Evolutionary conservation across 1,284 basidiomycete genomes (phyloP).

Genomic region (Porogramme epimiltina): DNA sequence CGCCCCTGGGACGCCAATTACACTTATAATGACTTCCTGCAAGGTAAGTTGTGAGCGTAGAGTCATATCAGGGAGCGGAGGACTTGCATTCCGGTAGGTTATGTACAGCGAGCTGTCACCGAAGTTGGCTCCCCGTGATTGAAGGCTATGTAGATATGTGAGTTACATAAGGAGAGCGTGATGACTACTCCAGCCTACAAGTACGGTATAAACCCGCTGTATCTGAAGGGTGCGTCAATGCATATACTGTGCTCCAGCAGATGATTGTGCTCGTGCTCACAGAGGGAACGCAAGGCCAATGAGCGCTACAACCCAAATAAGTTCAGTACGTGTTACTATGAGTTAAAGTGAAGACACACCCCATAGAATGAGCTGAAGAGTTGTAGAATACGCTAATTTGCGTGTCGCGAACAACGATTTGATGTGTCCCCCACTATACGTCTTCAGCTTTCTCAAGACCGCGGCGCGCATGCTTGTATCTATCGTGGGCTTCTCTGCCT

Average conservation of each 20-base stretch:
- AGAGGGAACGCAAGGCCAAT: conserved; percentile 78
- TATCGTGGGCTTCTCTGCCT: neutral
- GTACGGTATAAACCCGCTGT: conserved; percentile 60
- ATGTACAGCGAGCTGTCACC: conserved; percentile 64
- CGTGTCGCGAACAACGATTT: conserved; percentile 59
- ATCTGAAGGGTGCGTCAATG: too few species aligned
- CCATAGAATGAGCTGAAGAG: conserved; percentile 57
- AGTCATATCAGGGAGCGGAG: too few species aligned
- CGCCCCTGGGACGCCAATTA: conserved; percentile 69
- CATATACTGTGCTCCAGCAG: too few species aligned
- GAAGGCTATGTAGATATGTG: too few species aligned
- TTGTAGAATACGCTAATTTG: conserved; percentile 61
- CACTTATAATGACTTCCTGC: conserved; percentile 67
- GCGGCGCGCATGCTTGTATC: conserved; percentile 36
- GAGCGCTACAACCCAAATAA: conserved; percentile 43
- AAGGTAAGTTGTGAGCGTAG: neutral
- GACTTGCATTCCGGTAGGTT: conserved; percentile 66
- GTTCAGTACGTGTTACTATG: neutral
- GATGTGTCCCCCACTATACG: conserved; percentile 47
- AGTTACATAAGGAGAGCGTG: too few species aligned
- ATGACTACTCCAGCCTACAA: too few species aligned
- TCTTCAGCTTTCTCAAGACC: conserved; percentile 39
- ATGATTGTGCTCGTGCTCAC: too few species aligned
- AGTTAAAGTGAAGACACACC: neutral
- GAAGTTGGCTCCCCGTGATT: conserved; percentile 58